A percentile compares a stretch with the other conserved stretches of the same genome.
These are phyloP conservation scores for Purpureocillium lavendulum DNA, from an alignment of 2,329 filamentous ascomycete species.

Conservation along the genomic window DNA sequence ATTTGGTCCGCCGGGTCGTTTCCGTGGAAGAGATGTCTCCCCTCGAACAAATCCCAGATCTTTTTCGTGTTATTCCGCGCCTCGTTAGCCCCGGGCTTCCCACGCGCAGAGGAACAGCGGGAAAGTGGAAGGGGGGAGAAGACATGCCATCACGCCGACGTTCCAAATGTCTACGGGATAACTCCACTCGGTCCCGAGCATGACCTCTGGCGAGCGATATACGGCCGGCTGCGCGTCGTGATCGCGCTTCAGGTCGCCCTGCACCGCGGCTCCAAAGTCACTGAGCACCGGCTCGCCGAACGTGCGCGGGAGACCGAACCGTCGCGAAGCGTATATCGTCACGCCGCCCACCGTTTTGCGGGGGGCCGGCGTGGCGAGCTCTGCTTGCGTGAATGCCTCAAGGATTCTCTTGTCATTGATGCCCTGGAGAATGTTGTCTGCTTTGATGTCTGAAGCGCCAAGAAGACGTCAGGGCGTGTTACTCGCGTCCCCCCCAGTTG, in stretches of 20 bases:
- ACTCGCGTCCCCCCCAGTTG: too few relatives aligned
- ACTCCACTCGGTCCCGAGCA: constrained; percentile 34
- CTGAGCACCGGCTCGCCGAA: constrained; percentile 31
- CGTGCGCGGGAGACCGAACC: constrained; percentile 22
- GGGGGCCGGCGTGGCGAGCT: not conserved
- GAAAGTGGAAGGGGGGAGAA: not conserved
- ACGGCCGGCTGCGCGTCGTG: constrained; percentile 31
- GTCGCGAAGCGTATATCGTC: constrained; percentile 18
- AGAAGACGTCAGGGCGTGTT: too few relatives aligned
- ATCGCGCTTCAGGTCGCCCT: constrained; percentile 16
- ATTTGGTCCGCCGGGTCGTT: constrained; percentile 25
- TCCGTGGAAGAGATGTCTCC: constrained; percentile 32
- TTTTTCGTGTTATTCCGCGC: too few relatives aligned
- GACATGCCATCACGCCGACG: constrained; percentile 36
- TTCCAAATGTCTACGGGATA: constrained; percentile 45
- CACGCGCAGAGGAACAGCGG: too few relatives aligned
- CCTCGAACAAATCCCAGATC: constrained; percentile 43
- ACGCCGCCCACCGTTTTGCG: not conserved
- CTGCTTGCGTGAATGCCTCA: constrained; percentile 1
- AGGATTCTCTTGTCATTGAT: constrained; percentile 3
- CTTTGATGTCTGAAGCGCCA: constrained; percentile 34
- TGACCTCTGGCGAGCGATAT: constrained; percentile 37
- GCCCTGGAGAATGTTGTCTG: constrained; percentile 28
- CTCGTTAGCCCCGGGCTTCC: too few relatives aligned
- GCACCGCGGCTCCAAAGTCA: constrained; percentile 39